Evolutionary conservation across 2,329 filamentous ascomycete genomes (phyloP), one percentile per base, ranked within the genome.

Genomic region (Penicillium occitanis): DNA sequence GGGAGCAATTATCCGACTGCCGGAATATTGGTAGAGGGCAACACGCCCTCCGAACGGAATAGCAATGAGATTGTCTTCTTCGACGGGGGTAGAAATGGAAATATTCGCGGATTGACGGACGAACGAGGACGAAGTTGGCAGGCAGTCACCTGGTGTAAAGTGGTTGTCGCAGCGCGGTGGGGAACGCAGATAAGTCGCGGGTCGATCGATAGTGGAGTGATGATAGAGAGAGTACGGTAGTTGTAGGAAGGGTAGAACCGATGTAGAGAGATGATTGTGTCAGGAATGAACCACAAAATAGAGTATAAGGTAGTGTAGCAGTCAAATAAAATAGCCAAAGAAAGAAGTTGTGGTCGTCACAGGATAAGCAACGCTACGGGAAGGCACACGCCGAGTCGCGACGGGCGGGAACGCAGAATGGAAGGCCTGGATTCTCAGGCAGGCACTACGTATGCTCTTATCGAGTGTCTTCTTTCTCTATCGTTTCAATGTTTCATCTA

Each of bases 201-300:
- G 51, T 46, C 50, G 62, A 58, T 63, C 35, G 53, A 63, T 63
- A 46, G 62, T 64, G 62, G 62, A 64, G 62, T 51, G 37, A 55
- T 22, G 48, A 53, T 33, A 51, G 60, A 25, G 37, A 13, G 46
- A 50, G 46, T 8, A 46, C 42, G 42, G 40, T n/a, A n/a, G 17
- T 42, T 46, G 42, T 46, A 48, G 44, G 44, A n/a, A 48, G 22
- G 6, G 48, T 14, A 10, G 13, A 51, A 25, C 10, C 6, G 13
- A 25, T 14, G 22, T 5, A 30, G 46, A n/a, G 14, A 25, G 53
- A 37, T 42, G 28, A 55, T 14, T 8, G 30, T 35, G n/a, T 33
- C 2, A 37, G n/a, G 11, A 22, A 33, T n/a, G 17, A 13, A 13
- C 11, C 1, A 30, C 30, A 30, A 11, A 11, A 19, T 6, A 30